Conservation (phyloP, 257 asterid genomes). For the Marsdenia floribunda region DNA sequence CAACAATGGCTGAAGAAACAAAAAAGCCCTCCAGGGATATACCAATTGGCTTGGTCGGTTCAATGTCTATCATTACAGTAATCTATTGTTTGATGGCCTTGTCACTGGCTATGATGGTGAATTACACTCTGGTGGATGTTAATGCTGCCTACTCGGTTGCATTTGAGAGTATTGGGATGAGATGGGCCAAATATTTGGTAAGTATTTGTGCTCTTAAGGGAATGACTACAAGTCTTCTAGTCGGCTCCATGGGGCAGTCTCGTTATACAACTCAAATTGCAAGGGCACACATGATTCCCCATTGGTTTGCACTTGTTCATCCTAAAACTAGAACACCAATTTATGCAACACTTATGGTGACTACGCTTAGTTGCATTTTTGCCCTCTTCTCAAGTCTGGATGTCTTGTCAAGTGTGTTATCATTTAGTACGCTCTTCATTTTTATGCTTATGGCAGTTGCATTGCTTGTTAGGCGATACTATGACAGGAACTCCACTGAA, state of each 20-base stretch:
- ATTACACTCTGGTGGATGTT: conserved; percentile 63
- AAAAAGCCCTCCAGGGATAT: conserved; percentile 80
- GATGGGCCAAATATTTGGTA: conserved; percentile 88
- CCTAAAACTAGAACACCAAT: conserved; percentile 84
- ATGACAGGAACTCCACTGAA: conserved; percentile 59
- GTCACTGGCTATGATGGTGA: conserved; percentile 67
- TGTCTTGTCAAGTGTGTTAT: conserved; percentile 70
- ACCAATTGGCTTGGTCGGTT: conserved; percentile 77
- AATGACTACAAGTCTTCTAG: conserved; percentile 91
- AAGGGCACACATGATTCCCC: conserved; percentile 87
- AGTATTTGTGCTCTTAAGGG: conserved; percentile 82
- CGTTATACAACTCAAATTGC: conserved; percentile 98
- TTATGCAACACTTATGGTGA: conserved; percentile 70
- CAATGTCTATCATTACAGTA: conserved; percentile 74
- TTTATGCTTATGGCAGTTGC: conserved; percentile 99
- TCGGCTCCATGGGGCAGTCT: conserved; percentile 95
- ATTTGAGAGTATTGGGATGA: conserved; percentile 60
- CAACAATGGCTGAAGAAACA: conserved; percentile 96
- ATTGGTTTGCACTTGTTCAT: conserved; percentile 77
- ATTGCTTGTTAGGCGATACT: conserved; percentile 71
- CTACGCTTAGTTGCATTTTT: conserved; percentile 64
- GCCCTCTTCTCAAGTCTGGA: conserved; percentile 86
- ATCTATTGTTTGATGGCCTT: conserved; percentile 82
- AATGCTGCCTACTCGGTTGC: conserved; percentile 82
- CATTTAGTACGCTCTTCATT: conserved; percentile 80